Evolutionary conservation across 495 filamentous ascomycete genomes (phyloP), one percentile per base, ranked within the genome.

Genomic region (Talaromyces trachyspermus): DNA sequence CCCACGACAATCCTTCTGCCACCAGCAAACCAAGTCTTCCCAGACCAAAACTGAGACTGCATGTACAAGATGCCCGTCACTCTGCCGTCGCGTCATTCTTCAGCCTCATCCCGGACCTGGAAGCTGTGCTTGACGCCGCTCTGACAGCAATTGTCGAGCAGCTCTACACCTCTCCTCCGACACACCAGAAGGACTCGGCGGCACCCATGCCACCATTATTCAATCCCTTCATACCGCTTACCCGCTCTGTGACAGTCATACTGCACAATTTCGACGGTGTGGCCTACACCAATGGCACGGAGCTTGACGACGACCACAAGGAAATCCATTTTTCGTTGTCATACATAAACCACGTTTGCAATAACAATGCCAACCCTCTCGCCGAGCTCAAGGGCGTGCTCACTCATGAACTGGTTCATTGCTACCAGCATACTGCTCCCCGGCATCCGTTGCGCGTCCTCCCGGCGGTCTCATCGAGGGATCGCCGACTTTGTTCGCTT

Each of bases 401-500:
- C 7, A 79, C 81, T 0, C 92, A 98, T 62, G 92, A 98, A 66
- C 83, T 96, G 51, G 92, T 97, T 9, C 92, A 98, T 61, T 96
- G 90, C 68, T 95, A 85, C 67, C 92, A 98, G 61, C 88, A 86
- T 64, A 80, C 85, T 44, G 84, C 74, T 1, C 68, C 64, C 2
- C n/a, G n/a, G n/a, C n/a, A n/a, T n/a, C n/a, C n/a, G n/a, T n/a
- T n/a, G n/a, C 58, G 3, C 52, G 32, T 11, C 64, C 69, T 0
- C 91, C 91, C 0, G 81, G 82, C 11, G 92, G 92, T 0, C 54
- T 98, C 50, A 83, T 95, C 46, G 92, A 98, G 59, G 92, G 92
- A 81, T 98, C 46, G 91, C 92, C 12, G 92, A 98, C 60, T 98
- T 88, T 76, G 90, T 98, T 7, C 74, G 92, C 6, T 63, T 98